Evolutionary conservation across 495 filamentous ascomycete genomes (phyloP).

Genomic region (Penicillium paxilli): DNA sequence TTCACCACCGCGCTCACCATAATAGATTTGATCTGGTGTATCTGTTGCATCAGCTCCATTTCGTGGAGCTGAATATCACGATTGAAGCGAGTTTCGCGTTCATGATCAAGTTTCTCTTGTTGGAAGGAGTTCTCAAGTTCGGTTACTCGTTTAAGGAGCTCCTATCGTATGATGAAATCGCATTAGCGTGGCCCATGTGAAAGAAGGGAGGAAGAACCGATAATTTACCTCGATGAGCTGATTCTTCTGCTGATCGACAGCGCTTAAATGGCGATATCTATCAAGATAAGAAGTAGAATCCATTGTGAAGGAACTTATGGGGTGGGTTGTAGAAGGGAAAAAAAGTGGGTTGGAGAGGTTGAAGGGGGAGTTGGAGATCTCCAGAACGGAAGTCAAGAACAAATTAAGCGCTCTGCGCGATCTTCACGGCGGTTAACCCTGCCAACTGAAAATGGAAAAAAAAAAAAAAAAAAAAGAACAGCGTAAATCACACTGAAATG

Average conservation of each 20-base stretch:
- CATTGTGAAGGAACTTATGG: slow-evolving; percentile 21
- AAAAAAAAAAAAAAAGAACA: not conserved
- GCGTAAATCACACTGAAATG: too few species aligned
- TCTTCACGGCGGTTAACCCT: slow-evolving; percentile 12
- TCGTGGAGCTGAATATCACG: slow-evolving; percentile 54
- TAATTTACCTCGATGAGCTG: slow-evolving; percentile 50
- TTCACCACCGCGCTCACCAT: slow-evolving; percentile 40
- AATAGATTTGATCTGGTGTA: slow-evolving; percentile 47
- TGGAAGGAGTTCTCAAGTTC: slow-evolving; percentile 47
- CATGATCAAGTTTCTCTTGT: slow-evolving; percentile 52
- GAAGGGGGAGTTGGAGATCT: slow-evolving; percentile 10
- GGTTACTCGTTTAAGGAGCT: slow-evolving; percentile 49
- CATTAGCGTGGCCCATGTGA: slow-evolving; percentile 11
- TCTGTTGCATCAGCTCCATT: slow-evolving; percentile 53
- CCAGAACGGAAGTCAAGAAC: slow-evolving; percentile 7
- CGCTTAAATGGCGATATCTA: slow-evolving; percentile 48
- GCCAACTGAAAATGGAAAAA: not conserved
- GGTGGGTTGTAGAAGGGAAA: not conserved
- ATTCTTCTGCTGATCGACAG: slow-evolving; percentile 52
- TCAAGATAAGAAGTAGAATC: slow-evolving; percentile 38
- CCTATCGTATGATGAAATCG: slow-evolving; percentile 28
- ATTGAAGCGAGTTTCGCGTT: slow-evolving; percentile 56
- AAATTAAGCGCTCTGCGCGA: slow-evolving; percentile 14
- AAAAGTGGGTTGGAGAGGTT: slow-evolving; percentile 3
- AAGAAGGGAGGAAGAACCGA: not conserved